Conservation (phyloP, 2,329 filamentous ascomycete species). For the Trichoderma semiorbis region DNA sequence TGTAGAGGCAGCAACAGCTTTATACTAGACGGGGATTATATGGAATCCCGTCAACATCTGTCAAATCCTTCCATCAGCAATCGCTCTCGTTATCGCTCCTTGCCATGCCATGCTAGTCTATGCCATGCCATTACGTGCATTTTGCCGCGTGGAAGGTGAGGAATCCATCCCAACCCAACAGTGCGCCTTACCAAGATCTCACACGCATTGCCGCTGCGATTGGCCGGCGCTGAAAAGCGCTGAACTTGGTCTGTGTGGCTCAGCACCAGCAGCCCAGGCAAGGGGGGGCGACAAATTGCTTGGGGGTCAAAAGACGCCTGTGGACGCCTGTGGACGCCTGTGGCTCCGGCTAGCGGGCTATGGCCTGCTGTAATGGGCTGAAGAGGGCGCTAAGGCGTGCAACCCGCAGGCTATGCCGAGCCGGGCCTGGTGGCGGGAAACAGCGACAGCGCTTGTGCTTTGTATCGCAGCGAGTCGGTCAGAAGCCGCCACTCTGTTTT, state of each 20-base stretch:
- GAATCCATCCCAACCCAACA: background rate
- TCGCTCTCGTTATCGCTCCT: background rate
- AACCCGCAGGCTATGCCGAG: background rate
- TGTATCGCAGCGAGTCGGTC: background rate
- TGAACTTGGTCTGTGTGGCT: background rate
- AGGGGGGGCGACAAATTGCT: background rate
- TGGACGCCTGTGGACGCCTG: background rate
- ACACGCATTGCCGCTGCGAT: background rate
- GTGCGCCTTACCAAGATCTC: background rate
- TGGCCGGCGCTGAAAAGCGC: background rate
- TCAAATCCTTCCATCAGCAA: background rate
- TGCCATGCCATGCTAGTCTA: background rate
- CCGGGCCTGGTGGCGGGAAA: slow-evolving; percentile 9
- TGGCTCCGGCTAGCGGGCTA: background rate
- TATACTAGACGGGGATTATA: too few relatives aligned
- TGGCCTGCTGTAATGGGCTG: background rate
- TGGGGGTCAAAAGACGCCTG: background rate
- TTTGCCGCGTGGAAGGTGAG: background rate
- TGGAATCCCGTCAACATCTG: background rate
- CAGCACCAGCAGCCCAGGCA: background rate
- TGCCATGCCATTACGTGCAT: background rate
- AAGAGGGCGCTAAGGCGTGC: background rate
- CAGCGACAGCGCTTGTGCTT: background rate
- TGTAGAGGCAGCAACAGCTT: background rate
- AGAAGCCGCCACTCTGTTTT: background rate